Evolutionary conservation across 108 stramenopile species (phyloP).

Genomic region (Aureococcus anophagefferens): DNA sequence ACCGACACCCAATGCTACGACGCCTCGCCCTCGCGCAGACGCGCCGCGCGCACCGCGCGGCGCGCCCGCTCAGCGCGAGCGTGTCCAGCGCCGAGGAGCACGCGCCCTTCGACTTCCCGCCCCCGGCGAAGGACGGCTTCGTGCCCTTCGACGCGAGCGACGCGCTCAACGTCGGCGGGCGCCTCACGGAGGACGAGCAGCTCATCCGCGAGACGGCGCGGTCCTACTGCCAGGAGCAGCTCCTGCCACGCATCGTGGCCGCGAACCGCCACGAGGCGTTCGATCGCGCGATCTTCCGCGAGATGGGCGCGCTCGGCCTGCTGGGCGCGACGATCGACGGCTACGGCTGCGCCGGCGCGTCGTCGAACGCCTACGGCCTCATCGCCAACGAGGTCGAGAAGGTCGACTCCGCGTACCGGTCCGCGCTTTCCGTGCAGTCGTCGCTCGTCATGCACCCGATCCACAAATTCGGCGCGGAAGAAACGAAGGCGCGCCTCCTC

Average conservation of each 20-base stretch:
- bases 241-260: conserved; percentile 60
- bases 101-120: too few species aligned
- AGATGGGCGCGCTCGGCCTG: conserved; percentile 78
- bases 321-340: conserved; percentile 71
- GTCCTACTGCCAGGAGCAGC: conserved; percentile 63
- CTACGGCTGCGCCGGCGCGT: conserved; percentile 68
- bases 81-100: too few species aligned
- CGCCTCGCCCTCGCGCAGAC: too few species aligned
- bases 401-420: conserved; percentile 78
- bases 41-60: too few species aligned
- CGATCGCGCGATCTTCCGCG: conserved; percentile 58
- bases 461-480: conserved; percentile 73
- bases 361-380: conserved; percentile 79
- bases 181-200: conserved; percentile 22
- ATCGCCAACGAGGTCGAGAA: conserved; percentile 74
- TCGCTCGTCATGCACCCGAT: conserved; percentile 93
- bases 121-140: neutral
- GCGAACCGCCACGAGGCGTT: conserved; percentile 78
- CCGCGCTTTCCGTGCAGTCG: conserved; percentile 83
- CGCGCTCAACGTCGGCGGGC: conserved; percentile 5
- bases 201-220: conserved; percentile 49
- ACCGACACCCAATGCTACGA: too few species aligned
- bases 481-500: conserved; percentile 69
- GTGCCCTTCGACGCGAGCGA: neutral
- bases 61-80: too few species aligned